phyloP scores from a whole-genome alignment of 2,329 filamentous ascomycete genomes.

The Mollisia scopiformis region DNA sequence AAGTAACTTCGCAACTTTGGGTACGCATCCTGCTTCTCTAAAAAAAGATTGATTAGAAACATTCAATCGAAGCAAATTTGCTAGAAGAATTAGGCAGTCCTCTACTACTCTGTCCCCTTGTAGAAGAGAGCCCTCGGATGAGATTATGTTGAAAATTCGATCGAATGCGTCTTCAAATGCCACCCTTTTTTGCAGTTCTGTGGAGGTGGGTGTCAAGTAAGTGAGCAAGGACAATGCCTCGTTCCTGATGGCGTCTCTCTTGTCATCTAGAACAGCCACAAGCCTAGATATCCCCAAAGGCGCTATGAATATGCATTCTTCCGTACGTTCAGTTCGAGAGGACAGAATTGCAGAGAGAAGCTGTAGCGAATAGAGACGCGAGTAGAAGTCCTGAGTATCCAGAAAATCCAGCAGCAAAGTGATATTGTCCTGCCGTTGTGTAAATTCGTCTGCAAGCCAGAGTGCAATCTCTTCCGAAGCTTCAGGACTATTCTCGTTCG shows the following conservation, averaged over 20 bases:
- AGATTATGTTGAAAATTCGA: constrained; percentile 79
- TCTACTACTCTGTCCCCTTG: constrained; percentile 88
- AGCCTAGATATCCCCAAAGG: constrained; percentile 86
- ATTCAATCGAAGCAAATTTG: constrained; percentile 86
- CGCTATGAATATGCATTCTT: constrained; percentile 90
- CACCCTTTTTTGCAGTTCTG: constrained; percentile 91
- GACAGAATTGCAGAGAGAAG: constrained; percentile 84
- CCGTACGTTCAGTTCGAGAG: constrained; percentile 86
- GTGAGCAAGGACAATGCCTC: constrained; percentile 87
- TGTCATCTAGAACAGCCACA: constrained; percentile 82
- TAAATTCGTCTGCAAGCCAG: constrained; percentile 98
- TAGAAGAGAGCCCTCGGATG: constrained; percentile 76
- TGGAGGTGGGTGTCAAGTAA: constrained; percentile 82
- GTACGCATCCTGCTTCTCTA: constrained; percentile 83
- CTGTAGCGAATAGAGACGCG: constrained; percentile 87
- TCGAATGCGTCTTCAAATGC: constrained; percentile 96
- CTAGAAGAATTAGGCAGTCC: constrained; percentile 88
- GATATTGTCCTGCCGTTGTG: constrained; percentile 96
- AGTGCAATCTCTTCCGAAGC: constrained; percentile 94
- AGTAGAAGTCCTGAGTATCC: constrained; percentile 86
- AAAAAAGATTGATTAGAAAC: constrained; percentile 93
- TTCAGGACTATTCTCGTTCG: constrained; percentile 76
- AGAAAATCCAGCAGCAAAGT: constrained; percentile 87
- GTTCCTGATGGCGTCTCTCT: constrained; percentile 83
- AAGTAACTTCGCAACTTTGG: constrained; percentile 71